Evolutionary conservation across 2,329 filamentous ascomycete species (phyloP).

Genomic region (Aspergillus awamori): DNA sequence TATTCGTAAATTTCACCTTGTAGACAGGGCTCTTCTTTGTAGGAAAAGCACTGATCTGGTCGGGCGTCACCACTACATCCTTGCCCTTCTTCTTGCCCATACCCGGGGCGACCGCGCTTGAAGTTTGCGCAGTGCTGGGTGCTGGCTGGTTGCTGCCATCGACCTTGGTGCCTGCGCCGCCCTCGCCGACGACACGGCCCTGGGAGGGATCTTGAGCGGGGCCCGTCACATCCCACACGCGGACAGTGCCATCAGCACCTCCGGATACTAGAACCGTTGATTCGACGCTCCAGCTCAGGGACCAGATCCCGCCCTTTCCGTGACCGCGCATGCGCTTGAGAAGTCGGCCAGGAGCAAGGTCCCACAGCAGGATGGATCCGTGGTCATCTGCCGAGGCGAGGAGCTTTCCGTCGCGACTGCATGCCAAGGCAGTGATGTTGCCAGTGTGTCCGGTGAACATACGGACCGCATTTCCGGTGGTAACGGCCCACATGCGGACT

Average conservation of each 20-base stretch:
- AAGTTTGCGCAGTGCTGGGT: constrained; percentile 40
- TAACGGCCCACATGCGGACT: constrained; percentile 96
- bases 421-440: constrained; percentile 81
- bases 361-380: constrained; percentile 93
- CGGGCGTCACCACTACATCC: constrained; percentile 84
- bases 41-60: constrained; percentile 91
- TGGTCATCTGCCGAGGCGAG: constrained; percentile 88
- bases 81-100: constrained; percentile 74
- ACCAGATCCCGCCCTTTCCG: constrained; percentile 90
- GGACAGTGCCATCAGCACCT: constrained; percentile 88
- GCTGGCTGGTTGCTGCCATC: constrained; percentile 56
- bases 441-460: constrained; percentile 91
- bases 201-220: constrained; percentile 63
- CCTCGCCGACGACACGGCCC: constrained; percentile 56
- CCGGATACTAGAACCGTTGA: constrained; percentile 87
- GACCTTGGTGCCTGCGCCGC: constrained; percentile 52
- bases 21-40: constrained; percentile 96
- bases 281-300: constrained; percentile 89
- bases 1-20: constrained; percentile 89
- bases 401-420: constrained; percentile 83
- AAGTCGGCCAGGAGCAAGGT: constrained; percentile 79
- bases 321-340: constrained; percentile 95
- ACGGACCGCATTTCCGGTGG: constrained; percentile 81
- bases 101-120: constrained; percentile 48
- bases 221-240: constrained; percentile 87